phyloP scores from a whole-genome alignment of 2,329 filamentous ascomycete species.

The Penicillium sp. region DNA sequence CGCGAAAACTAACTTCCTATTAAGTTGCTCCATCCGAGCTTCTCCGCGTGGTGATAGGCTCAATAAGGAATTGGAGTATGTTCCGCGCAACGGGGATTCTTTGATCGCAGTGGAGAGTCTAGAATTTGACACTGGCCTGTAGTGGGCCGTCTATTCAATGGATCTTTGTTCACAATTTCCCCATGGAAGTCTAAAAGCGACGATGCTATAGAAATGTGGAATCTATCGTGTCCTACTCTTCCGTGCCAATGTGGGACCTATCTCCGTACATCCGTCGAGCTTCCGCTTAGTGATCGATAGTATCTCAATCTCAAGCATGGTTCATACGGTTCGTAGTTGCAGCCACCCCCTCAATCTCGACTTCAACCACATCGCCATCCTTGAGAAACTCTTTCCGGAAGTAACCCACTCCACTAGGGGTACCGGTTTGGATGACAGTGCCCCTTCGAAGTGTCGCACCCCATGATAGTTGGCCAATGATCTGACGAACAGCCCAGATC shows the following conservation, averaged over 20 bases:
- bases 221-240: background rate
- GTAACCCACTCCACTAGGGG: constrained; percentile 36
- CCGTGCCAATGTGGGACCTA: background rate
- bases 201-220: background rate
- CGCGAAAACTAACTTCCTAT: background rate
- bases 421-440: constrained; percentile 46
- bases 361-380: constrained; percentile 15
- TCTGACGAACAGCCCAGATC: constrained; percentile 40
- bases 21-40: background rate
- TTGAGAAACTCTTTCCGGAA: constrained; percentile 13
- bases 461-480: constrained; percentile 37
- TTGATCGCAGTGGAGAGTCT: background rate
- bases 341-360: constrained; percentile 7
- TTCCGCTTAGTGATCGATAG: background rate
- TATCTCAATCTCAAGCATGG: constrained; percentile 1
- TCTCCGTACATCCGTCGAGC: background rate
- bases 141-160: background rate
- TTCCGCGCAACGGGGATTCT: background rate
- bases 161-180: background rate
- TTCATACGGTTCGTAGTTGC: constrained; percentile 9
- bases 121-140: background rate
- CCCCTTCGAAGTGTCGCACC: constrained; percentile 43
- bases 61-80: background rate
- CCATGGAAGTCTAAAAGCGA: background rate
- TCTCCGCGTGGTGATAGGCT: background rate